Evolutionary conservation across 257 asterid genomes (phyloP).

Genomic region (Marsdenia floribunda): DNA sequence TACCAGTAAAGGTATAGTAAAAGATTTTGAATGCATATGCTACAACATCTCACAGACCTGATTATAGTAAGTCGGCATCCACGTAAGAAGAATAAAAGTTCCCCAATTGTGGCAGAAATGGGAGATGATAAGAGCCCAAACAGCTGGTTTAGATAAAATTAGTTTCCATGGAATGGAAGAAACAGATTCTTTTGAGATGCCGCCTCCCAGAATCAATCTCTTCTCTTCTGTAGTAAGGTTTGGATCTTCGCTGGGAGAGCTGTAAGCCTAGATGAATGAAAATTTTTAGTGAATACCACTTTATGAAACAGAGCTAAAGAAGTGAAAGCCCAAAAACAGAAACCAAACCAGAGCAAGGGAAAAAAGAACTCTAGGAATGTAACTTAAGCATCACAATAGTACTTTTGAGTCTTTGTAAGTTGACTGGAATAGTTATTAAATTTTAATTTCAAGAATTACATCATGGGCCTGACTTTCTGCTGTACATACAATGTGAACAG

Average conservation of each 20-base stretch:
- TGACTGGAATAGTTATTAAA: neutral
- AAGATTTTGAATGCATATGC: neutral
- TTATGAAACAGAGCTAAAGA: neutral
- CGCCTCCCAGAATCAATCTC: conserved; percentile 57
- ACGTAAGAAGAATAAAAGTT: conserved; percentile 89
- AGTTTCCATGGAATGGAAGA: conserved; percentile 83
- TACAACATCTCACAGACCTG: conserved; percentile 49
- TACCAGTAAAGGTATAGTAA: neutral
- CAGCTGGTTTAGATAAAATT: conserved; percentile 84
- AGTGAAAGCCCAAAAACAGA: conserved; percentile 5
- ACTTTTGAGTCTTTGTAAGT: neutral
- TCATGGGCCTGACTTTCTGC: neutral
- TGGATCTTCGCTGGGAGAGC: conserved; percentile 87
- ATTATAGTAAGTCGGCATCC: conserved; percentile 97
- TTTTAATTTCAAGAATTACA: neutral
- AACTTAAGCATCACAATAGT: neutral
- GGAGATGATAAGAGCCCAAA: conserved; percentile 98
- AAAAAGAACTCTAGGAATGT: neutral
- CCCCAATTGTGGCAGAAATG: conserved; percentile 99
- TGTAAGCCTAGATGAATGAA: conserved; percentile 60
- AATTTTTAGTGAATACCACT: neutral
- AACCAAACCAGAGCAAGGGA: neutral
- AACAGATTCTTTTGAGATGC: conserved; percentile 61
- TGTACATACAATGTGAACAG: neutral
- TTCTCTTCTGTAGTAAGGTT: conserved; percentile 58